These are phyloP conservation scores for Inonotus hispidus DNA, from an alignment of 1,284 basidiomycete species.

Conservation along the genomic window DNA sequence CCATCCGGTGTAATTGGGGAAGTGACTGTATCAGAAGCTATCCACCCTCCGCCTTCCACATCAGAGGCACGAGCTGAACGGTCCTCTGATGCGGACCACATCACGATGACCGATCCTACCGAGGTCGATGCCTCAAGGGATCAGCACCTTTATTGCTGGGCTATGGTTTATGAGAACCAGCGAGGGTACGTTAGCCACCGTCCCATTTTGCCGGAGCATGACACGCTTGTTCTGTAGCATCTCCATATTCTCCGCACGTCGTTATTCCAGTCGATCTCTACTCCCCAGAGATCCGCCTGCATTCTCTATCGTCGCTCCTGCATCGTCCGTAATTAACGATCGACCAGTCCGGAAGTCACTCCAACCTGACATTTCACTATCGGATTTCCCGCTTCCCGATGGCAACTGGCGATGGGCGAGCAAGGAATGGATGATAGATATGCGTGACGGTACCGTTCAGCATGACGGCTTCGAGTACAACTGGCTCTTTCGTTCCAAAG, in stretches of 20 bases:
- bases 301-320: conserved; percentile 48
- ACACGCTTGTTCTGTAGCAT: conserved; percentile 36
- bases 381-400: conserved; percentile 71
- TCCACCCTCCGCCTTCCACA: background rate
- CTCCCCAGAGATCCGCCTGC: conserved; percentile 71
- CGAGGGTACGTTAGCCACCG: conserved; percentile 49
- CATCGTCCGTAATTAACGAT: conserved; percentile 26
- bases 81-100: background rate
- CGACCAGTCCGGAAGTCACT: conserved; percentile 20
- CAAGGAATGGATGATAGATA: conserved; percentile 78
- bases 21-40: background rate
- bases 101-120: background rate
- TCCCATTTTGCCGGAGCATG: background rate
- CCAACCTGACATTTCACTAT: conserved; percentile 51
- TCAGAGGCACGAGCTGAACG: background rate
- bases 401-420: conserved; percentile 79
- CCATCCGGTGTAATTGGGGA: background rate
- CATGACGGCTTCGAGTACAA: conserved; percentile 83
- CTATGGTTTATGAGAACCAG: conserved; percentile 72
- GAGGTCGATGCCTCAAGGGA: conserved; percentile 11
- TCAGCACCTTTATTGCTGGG: conserved; percentile 55
- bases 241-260: conserved; percentile 65
- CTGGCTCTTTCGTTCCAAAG: conserved; percentile 57
- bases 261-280: conserved; percentile 65
- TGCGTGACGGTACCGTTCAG: conserved; percentile 74